These are phyloP conservation scores for Mycena galopus DNA, from an alignment of 768 basidiomycete genomes.

Conservation along the genomic window DNA sequence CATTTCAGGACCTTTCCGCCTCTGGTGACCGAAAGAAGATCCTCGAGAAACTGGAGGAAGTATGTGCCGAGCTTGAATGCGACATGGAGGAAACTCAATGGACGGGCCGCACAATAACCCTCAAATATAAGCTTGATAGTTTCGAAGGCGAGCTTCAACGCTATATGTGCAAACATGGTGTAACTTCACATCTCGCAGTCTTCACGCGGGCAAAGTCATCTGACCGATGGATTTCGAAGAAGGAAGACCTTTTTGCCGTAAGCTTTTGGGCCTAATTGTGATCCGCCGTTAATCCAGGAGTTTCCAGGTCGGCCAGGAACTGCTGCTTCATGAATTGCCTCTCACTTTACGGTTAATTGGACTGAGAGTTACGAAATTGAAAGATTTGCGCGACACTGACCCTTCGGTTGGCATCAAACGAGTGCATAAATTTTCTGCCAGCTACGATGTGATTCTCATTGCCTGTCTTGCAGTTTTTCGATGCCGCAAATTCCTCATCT, in stretches of 20 bases:
- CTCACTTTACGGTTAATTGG: conserved; percentile 89
- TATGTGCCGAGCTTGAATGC: conserved; percentile 83
- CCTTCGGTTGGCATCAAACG: conserved; percentile 75
- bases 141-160: conserved; percentile 72
- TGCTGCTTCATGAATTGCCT: conserved; percentile 85
- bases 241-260: conserved; percentile 84
- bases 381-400: conserved; percentile 74
- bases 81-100: conserved; percentile 87
- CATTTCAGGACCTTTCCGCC: conserved; percentile 79
- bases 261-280: conserved; percentile 42
- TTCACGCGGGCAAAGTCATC: conserved; percentile 89
- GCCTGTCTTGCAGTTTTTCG: conserved; percentile 66
- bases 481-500: conserved; percentile 47
- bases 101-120: conserved; percentile 88
- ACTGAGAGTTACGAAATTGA: conserved; percentile 88
- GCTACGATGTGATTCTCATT: background rate
- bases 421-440: conserved; percentile 54
- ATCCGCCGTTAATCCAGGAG: conserved; percentile 28
- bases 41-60: conserved; percentile 80
- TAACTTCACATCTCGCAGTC: conserved; percentile 52
- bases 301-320: conserved; percentile 79
- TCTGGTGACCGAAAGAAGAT: conserved; percentile 76
- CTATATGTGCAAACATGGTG: background rate
- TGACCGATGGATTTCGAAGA: conserved; percentile 80
- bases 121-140: conserved; percentile 94